A percentile compares a stretch with the other conserved stretches of the same genome.
Evolutionary conservation across 2,329 filamentous ascomycete species (phyloP).

Genomic region (Ophiostoma piceae): DNA sequence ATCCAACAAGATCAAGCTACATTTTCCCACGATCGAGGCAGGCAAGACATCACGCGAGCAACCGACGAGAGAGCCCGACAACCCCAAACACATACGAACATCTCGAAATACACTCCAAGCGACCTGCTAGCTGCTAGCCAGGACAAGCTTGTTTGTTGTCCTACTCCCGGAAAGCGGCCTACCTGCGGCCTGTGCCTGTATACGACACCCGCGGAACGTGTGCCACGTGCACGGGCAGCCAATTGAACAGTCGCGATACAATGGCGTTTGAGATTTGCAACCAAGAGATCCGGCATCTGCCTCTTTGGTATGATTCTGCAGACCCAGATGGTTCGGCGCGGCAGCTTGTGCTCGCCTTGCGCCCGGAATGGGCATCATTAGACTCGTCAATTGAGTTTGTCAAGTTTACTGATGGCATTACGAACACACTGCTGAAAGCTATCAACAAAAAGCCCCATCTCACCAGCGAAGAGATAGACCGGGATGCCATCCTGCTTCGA

Average conservation of each 20-base stretch:
- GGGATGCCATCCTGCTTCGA: slow-evolving; percentile 78
- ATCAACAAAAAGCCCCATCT: slow-evolving; percentile 62
- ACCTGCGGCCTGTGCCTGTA: neutral
- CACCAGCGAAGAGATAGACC: slow-evolving; percentile 71
- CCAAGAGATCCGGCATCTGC: slow-evolving; percentile 51
- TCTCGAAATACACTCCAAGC: neutral
- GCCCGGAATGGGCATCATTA: slow-evolving; percentile 68
- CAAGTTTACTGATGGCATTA: slow-evolving; percentile 96
- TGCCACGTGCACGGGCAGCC: neutral
- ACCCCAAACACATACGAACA: neutral
- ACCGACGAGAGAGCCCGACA: neutral
- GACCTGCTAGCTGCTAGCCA: neutral
- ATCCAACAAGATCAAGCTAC: neutral
- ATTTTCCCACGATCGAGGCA: neutral
- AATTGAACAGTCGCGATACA: neutral
- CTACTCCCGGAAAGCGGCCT: neutral
- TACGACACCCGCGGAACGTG: neutral
- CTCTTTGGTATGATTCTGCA: slow-evolving; percentile 69
- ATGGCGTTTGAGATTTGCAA: slow-evolving; percentile 15
- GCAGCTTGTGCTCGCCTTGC: slow-evolving; percentile 69
- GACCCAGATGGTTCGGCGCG: slow-evolving; percentile 75
- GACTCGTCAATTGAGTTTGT: slow-evolving; percentile 61
- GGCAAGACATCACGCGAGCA: slow-evolving; percentile 11
- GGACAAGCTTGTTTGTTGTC: neutral
- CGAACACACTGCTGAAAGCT: slow-evolving; percentile 84